Evolutionary conservation across 2,329 filamentous ascomycete genomes (phyloP).

Genomic region (Fonsecaea multimorphosa): DNA sequence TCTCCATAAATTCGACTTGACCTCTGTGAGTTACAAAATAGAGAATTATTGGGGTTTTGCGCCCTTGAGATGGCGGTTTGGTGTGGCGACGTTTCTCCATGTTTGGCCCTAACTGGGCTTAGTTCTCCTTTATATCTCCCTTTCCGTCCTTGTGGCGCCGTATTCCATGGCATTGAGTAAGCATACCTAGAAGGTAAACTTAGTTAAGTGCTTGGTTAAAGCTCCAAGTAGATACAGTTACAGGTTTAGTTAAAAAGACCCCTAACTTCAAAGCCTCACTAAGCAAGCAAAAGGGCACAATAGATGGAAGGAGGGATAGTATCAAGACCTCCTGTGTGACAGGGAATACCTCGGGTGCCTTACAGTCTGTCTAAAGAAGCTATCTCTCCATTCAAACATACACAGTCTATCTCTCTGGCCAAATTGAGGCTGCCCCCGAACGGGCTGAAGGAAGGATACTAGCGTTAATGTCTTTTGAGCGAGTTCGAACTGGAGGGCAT

Average conservation of each 20-base stretch:
- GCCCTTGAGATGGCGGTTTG: not conserved
- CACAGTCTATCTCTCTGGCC: no score
- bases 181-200: no score
- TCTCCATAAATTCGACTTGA: not conserved
- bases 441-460: no score
- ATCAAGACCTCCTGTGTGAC: no score
- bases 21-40: not conserved
- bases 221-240: no score
- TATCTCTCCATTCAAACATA: no score
- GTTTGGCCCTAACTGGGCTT: not conserved
- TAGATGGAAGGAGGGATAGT: no score
- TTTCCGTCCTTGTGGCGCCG: not conserved
- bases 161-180: not conserved
- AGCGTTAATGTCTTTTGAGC: not conserved
- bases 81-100: not conserved
- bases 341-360: not conserved
- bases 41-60: not conserved
- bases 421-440: no score
- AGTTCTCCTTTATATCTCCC: not conserved
- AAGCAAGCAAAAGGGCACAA: no score
- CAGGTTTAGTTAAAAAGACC: no score
- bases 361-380: not conserved
- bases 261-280: no score
- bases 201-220: no score
- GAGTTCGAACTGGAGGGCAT: not conserved